phyloP scores from a whole-genome alignment of 805 yeast genomes.

The Tetrapisispora taiwanensis region DNA sequence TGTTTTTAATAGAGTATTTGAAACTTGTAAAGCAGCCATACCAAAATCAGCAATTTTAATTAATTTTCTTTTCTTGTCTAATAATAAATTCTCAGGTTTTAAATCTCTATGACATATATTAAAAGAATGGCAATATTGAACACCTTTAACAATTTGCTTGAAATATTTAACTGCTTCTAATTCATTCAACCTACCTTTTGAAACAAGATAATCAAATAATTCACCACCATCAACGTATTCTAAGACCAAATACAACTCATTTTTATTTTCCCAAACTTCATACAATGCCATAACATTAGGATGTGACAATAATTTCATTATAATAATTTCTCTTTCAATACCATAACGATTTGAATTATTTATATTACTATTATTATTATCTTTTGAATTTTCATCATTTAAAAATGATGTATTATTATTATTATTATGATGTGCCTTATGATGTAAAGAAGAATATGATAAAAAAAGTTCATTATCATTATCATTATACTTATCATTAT shows the following conservation, averaged over 20 bases:
- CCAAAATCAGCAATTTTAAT: slow-evolving; percentile 82
- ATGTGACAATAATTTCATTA: slow-evolving; percentile 91
- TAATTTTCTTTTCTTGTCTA: slow-evolving; percentile 51
- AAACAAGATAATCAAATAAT: slow-evolving; percentile 61
- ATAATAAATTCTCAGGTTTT: slow-evolving; percentile 67
- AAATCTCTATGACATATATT: slow-evolving; percentile 77
- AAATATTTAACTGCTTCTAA: slow-evolving; percentile 67
- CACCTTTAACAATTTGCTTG: slow-evolving; percentile 68
- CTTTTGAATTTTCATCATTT: not conserved
- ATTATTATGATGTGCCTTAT: slow-evolving; percentile 5
- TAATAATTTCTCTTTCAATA: slow-evolving; percentile 92
- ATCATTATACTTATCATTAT: too few relatives aligned
- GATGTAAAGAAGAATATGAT: slow-evolving; percentile 6
- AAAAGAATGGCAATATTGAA: slow-evolving; percentile 69
- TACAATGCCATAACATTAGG: slow-evolving; percentile 87
- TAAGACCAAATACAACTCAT: slow-evolving; percentile 68
- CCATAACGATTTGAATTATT: slow-evolving; percentile 57
- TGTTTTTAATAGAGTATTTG: slow-evolving; percentile 61
- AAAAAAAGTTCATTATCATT: not conserved
- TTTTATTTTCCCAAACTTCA: slow-evolving; percentile 97
- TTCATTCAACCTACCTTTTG: slow-evolving; percentile 60
- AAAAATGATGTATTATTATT: slow-evolving; percentile 2
- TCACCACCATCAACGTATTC: slow-evolving; percentile 90
- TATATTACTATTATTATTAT: slow-evolving; percentile 7
- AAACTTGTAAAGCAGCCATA: slow-evolving; percentile 77